Base-by-base conservation (phyloP, 805 yeast genomes). In the Hermanozyma aechmeae region DNA sequence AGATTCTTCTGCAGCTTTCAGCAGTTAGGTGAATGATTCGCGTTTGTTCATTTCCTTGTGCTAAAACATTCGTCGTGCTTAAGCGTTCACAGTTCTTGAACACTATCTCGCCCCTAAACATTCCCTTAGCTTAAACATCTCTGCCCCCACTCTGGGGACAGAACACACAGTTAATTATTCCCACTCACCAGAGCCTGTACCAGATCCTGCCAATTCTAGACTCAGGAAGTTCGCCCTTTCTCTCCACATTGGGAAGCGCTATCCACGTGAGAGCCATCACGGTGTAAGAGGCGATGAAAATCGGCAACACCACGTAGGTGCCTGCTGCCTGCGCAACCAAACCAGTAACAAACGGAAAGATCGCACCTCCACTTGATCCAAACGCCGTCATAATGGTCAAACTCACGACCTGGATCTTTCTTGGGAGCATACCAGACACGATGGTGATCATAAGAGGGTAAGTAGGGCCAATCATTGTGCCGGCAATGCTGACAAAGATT, bases 381-480 rank as follows among this genome's bases (percentile, higher is more conserved):
- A 70, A 68, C 0, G 76, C 75, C 1, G 75, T 67, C 49, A 61
- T 62, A 25, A 71, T 56, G 1, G 75, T 68, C 39, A 71, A 42
- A 0, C 74, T 58, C 21, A 69, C 59, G 26, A 66, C 61, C 43
- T 67, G 72, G 32, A 70, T 68, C 46, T 63, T 69, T 31, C 74
- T 48, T 4, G 76, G 77, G 12, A 71, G 39, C 19, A 70, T 53
- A 32, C 54, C 52, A 1, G 68, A 59, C 6, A 64, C 53, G 8
- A 64, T 43, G 1, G 70, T 53, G 24, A 71, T 50, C 68, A 69
- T 56, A 39, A 71, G 49, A n/a, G 65, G 69, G 50, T 76, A 80
- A 20, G 73, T 56, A 2, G 87, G 87, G 0, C 87, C 89, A 22
- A 76, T 66, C 40, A 68, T 68, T 3, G 74, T 46, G 2, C 87